Evolutionary conservation across 2,329 filamentous ascomycete genomes (phyloP), one percentile per base, ranked within the genome.

Genomic region (Calonectria pseudoturangicola): DNA sequence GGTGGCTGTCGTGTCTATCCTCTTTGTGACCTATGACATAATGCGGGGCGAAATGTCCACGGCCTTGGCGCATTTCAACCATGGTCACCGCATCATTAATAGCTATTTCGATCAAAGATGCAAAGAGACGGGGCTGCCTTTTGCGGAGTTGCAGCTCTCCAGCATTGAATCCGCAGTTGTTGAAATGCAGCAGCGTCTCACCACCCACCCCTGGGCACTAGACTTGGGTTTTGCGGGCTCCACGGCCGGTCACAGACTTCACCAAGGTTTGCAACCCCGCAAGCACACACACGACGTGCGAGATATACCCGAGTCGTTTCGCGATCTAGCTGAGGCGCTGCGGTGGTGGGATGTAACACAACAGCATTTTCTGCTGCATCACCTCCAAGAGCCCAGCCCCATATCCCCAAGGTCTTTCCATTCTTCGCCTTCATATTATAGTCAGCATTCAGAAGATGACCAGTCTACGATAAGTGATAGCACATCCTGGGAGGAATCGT

Each of bases 21-120:
- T 79, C 10, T 78, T 79, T 8, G 70, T 76, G 13, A 75, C 76
- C 2, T 79, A 77, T 60, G 77, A 78, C 43, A 73, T 78, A 50
- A 28, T 78, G 13, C 74, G 75, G 0, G 77, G 77, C 3, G 75
- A 77, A 2, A 72, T 76, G 60, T 7, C 43, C 4, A 70, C 74
- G 9, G 77, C 77, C 10, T 67, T 71, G 54, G 12, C 70, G 5
- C 77, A 79, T 16, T 77, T 76, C 15, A 68, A 71, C n/a, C 72
- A 79, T 47, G 71, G 72, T 0, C 60, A 58, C 21, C 77, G 74
- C n/a, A 74, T 79, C 5, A 62, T 75, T 18, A 65, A 77, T 18
- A 72, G 65, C 3, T 79, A 79, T n/a, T 77, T 79, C 12, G 16
- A 62, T 18, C 50, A 71, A 21, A 65, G 75, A 12, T 66, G 73